phyloP scores from a whole-genome alignment of 2,329 filamentous ascomycete genomes.

The Huntiella moniliformis region DNA sequence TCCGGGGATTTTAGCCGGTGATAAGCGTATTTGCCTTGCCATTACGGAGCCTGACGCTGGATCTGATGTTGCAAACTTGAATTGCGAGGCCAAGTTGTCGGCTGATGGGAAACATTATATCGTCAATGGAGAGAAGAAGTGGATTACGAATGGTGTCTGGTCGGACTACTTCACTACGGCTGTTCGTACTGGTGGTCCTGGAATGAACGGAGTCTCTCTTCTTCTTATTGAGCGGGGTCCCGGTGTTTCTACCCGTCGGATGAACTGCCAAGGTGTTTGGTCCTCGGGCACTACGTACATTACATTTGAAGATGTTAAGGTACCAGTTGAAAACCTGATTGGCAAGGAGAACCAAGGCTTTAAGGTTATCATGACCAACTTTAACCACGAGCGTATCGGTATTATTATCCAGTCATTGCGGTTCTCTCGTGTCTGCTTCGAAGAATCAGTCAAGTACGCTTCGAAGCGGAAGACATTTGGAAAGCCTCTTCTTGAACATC shows the following conservation, averaged over 20 bases:
- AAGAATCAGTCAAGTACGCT: slow-evolving; percentile 90
- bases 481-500: slow-evolving; percentile 90
- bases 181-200: slow-evolving; percentile 69
- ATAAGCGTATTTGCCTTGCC: slow-evolving; percentile 93
- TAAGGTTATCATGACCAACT: slow-evolving; percentile 92
- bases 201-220: slow-evolving; percentile 84
- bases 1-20: slow-evolving; percentile 70
- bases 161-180: slow-evolving; percentile 94
- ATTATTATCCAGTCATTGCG: slow-evolving; percentile 96
- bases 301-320: slow-evolving; percentile 97
- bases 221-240: slow-evolving; percentile 81
- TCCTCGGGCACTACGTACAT: slow-evolving; percentile 90
- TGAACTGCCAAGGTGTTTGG: slow-evolving; percentile 98
- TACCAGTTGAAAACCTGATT: slow-evolving; percentile 94
- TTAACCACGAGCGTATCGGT: slow-evolving; percentile 97
- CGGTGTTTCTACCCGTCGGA: slow-evolving; percentile 79
- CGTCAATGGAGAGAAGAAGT: slow-evolving; percentile 99
- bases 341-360: slow-evolving; percentile 98
- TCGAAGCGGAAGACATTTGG: slow-evolving; percentile 95
- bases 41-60: slow-evolving; percentile 96
- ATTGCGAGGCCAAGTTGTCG: slow-evolving; percentile 83
- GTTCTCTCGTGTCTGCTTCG: slow-evolving; percentile 91
- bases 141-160: slow-evolving; percentile 98
- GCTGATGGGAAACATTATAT: slow-evolving; percentile 98
- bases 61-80: slow-evolving; percentile 85